Evolutionary conservation across 257 asterid genomes (phyloP).

Genomic region (Apocynum venetum): DNA sequence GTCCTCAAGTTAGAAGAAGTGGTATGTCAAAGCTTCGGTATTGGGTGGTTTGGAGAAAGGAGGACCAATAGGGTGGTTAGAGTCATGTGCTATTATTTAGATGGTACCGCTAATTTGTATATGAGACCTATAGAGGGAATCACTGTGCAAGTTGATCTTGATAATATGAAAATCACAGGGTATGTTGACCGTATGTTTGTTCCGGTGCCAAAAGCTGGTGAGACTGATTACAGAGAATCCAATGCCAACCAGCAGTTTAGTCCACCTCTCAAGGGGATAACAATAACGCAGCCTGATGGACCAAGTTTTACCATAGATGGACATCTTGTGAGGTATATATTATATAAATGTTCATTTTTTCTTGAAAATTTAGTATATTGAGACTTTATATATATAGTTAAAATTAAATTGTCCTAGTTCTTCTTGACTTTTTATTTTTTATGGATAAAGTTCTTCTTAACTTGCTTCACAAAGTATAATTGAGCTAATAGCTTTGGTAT

Average conservation of each 20-base stretch:
- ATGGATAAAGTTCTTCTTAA: too few relatives aligned
- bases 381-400: too few relatives aligned
- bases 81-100: constrained; percentile 53
- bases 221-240: constrained; percentile 44
- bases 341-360: too few relatives aligned
- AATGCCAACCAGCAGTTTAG: not conserved
- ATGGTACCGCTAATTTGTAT: constrained; percentile 56
- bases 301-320: constrained; percentile 48
- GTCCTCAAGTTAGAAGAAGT: constrained; percentile 54
- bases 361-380: too few relatives aligned
- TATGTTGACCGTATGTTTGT: constrained; percentile 41
- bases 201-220: constrained; percentile 61
- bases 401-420: too few relatives aligned
- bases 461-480: too few relatives aligned
- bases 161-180: constrained; percentile 41
- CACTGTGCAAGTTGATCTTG: constrained; percentile 56
- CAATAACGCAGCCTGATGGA: constrained; percentile 18
- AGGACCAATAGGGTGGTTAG: constrained; percentile 36
- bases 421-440: too few relatives aligned
- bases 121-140: constrained; percentile 84
- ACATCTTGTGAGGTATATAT: constrained; percentile 40
- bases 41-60: constrained; percentile 71
- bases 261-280: not conserved
- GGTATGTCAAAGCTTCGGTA: constrained; percentile 34
- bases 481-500: too few relatives aligned